phyloP scores from a whole-genome alignment of 2,329 filamentous ascomycete species.

The Penicillium sp. region DNA sequence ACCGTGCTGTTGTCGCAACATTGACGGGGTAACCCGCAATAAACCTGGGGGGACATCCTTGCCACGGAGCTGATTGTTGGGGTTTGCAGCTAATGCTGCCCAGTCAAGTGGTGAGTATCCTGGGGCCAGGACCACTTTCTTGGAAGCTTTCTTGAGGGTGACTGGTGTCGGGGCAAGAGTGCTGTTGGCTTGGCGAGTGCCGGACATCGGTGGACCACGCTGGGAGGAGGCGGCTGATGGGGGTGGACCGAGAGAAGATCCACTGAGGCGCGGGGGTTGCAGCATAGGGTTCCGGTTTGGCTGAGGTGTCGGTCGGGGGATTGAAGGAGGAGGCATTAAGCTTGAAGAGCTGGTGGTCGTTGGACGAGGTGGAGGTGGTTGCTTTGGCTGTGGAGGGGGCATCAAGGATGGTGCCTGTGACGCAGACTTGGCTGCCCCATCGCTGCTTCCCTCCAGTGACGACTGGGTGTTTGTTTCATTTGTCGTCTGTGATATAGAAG shows the following conservation, averaged over 20 bases:
- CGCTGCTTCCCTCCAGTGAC: conserved; percentile 10
- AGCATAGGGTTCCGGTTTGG: conserved; percentile 20
- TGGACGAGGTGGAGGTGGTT: conserved; percentile 10
- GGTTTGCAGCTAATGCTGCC: conserved; percentile 72
- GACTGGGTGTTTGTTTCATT: conserved; percentile 5
- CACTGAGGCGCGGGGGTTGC: conserved; percentile 33
- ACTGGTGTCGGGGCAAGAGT: conserved; percentile 46
- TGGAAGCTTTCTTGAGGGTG: conserved; percentile 50
- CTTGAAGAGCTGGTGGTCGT: conserved; percentile 22
- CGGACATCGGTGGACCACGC: conserved; percentile 44
- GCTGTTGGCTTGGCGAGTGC: conserved; percentile 44
- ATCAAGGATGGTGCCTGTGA: conserved; percentile 11
- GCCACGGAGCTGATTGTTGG: conserved; percentile 68
- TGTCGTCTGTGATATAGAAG: conserved; percentile 6
- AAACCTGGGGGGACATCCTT: conserved; percentile 51
- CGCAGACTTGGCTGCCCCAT: conserved; percentile 6
- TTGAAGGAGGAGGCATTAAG: conserved; percentile 39
- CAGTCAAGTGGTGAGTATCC: conserved; percentile 96
- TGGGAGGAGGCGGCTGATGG: conserved; percentile 48
- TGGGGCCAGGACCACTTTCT: conserved; percentile 79
- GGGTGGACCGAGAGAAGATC: conserved; percentile 40
- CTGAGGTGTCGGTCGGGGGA: conserved; percentile 29
- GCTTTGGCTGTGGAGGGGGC: conserved; percentile 13
- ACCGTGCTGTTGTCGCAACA: conserved; percentile 77
- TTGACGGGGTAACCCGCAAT: conserved; percentile 77